These are phyloP conservation scores for Quillaja saponaria DNA, from an alignment of 306 rosid species.

Conservation along the genomic window DNA sequence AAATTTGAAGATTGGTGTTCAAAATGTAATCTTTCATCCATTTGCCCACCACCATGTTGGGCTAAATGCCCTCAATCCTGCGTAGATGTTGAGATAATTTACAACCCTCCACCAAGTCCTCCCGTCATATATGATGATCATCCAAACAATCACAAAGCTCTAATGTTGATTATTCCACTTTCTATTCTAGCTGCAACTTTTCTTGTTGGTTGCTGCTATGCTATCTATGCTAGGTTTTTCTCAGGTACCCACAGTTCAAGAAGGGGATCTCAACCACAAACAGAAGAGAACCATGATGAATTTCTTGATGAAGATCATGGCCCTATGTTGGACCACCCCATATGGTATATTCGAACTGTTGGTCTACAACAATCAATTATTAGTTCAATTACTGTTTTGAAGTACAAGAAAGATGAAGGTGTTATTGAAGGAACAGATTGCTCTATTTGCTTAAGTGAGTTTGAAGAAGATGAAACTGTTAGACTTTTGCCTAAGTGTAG, in stretches of 20 bases:
- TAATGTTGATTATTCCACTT: conserved; percentile 16
- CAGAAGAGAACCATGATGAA: conserved; percentile 27
- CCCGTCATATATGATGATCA: background rate
- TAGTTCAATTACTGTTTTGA: conserved; percentile 55
- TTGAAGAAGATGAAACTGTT: conserved; percentile 63
- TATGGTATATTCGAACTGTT: conserved; percentile 81
- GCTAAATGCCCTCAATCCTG: background rate
- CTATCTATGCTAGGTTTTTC: conserved; percentile 35
- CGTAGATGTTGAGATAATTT: background rate
- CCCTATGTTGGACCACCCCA: conserved; percentile 63
- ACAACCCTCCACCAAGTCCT: conserved; percentile 3
- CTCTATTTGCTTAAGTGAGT: conserved; percentile 79
- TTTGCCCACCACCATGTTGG: too few species aligned
- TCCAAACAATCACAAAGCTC: background rate
- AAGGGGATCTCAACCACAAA: conserved; percentile 14
- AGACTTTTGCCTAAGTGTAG: conserved; percentile 81
- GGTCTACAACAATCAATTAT: conserved; percentile 68
- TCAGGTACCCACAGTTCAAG: background rate
- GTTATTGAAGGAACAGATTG: conserved; percentile 82
- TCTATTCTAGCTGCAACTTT: conserved; percentile 37
- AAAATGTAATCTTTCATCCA: background rate
- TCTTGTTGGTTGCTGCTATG: conserved; percentile 36
- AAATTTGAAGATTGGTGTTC: background rate
- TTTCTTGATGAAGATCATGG: conserved; percentile 61
- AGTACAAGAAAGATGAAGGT: conserved; percentile 68